These are phyloP conservation scores for Omphalotus guepiniiformis DNA, from an alignment of 768 basidiomycete species.

Conservation along the genomic window DNA sequence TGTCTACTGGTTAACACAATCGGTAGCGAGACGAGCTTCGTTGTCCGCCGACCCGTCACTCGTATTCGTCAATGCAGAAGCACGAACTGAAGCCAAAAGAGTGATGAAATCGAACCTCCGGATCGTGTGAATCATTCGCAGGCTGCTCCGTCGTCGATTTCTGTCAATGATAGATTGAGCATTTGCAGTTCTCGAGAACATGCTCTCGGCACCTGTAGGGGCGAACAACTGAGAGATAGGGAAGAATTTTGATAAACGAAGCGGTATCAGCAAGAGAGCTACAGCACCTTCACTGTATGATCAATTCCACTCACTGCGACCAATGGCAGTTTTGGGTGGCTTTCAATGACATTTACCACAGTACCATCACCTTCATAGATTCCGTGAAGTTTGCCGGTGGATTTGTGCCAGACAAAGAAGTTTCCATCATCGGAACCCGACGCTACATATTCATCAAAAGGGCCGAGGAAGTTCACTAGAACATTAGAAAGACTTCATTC, in stretches of 20 bases:
- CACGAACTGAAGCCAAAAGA: conserved; percentile 20
- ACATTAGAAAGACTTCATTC: conserved; percentile 1
- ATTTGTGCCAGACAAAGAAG: conserved; percentile 84
- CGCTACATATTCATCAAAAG: conserved; percentile 68
- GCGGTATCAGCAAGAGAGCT: neutral
- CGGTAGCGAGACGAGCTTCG: conserved; percentile 18
- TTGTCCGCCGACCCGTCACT: conserved; percentile 16
- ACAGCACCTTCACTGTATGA: conserved; percentile 67
- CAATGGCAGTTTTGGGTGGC: conserved; percentile 74
- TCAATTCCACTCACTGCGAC: conserved; percentile 90
- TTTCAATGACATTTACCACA: conserved; percentile 85
- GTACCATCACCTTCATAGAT: conserved; percentile 80
- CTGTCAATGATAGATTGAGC: conserved; percentile 50
- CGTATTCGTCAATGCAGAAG: too few relatives aligned
- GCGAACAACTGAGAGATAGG: conserved; percentile 53
- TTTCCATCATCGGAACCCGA: conserved; percentile 89
- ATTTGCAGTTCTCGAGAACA: conserved; percentile 51
- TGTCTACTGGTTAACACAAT: conserved; percentile 21
- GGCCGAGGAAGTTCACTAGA: conserved; percentile 81
- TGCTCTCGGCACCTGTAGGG: conserved; percentile 42
- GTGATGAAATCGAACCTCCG: conserved; percentile 19
- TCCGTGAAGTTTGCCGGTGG: conserved; percentile 56
- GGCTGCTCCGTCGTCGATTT: conserved; percentile 39
- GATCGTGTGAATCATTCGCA: conserved; percentile 18
- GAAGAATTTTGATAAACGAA: neutral